These are phyloP conservation scores for Tubosaeta sp. DNA, from an alignment of 768 basidiomycete species.

Conservation along the genomic window DNA sequence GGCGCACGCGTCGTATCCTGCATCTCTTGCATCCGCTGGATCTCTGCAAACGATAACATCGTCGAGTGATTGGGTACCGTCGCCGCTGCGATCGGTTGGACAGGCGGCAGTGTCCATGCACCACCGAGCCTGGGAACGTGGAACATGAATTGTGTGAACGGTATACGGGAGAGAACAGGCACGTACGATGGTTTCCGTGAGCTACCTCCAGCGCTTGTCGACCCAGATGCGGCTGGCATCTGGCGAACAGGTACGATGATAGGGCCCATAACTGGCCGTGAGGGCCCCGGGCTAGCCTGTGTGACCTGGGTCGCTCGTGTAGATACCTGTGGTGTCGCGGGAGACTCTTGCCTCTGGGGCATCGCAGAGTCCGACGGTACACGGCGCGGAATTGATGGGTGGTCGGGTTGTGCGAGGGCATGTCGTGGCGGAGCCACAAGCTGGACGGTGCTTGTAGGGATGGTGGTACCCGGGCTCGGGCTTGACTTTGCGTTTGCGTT, in stretches of 20 bases:
- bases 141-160: neutral
- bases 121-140: constrained; percentile 26
- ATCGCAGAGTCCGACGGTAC: constrained; percentile 8
- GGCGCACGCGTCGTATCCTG: constrained; percentile 35
- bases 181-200: constrained; percentile 52
- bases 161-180: neutral
- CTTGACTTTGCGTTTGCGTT: neutral
- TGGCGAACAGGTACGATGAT: constrained; percentile 60
- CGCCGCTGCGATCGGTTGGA: constrained; percentile 41
- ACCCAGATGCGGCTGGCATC: constrained; percentile 24
- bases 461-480: neutral
- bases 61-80: constrained; percentile 18
- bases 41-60: constrained; percentile 69
- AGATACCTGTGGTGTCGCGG: neutral
- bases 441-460: neutral
- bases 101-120: constrained; percentile 63
- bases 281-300: constrained; percentile 18
- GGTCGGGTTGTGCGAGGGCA: constrained; percentile 1
- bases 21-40: constrained; percentile 73
- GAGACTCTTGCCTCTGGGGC: constrained; percentile 1
- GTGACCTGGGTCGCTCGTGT: constrained; percentile 9
- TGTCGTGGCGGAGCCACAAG: constrained; percentile 1
- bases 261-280: constrained; percentile 48
- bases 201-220: constrained; percentile 13
- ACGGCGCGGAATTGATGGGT: constrained; percentile 6